Conservation (phyloP, 164 flowering plant genomes). For the Vitis rupestris region DNA sequence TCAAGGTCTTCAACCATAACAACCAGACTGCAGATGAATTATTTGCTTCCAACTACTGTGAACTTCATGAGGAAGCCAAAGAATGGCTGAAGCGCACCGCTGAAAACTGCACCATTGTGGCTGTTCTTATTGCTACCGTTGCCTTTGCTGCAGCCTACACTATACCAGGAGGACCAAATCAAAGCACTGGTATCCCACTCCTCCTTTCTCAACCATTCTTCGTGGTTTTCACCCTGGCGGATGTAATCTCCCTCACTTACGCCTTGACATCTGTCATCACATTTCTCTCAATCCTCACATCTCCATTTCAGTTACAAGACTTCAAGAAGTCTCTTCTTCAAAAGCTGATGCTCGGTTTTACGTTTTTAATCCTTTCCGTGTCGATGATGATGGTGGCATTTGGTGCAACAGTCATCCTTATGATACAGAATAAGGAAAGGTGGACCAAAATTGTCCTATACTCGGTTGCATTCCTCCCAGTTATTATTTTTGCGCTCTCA, state of each 20-base stretch:
- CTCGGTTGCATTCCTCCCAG: no score
- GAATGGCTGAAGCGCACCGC: constrained; percentile 20
- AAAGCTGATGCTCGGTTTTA: constrained; percentile 14
- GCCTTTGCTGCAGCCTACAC: constrained; percentile 31
- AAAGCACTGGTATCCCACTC: constrained; percentile 16
- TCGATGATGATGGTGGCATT: constrained; percentile 21
- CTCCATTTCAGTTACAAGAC: constrained; percentile 17
- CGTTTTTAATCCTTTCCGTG: constrained; percentile 13
- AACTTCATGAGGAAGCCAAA: no score
- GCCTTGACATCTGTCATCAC: constrained; percentile 16
- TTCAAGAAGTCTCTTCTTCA: constrained; percentile 14
- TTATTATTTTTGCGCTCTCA: no score
- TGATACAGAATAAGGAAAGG: constrained; percentile 4
- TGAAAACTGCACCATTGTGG: constrained; percentile 18
- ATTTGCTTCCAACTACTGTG: no score
- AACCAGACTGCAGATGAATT: no score
- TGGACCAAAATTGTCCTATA: neutral
- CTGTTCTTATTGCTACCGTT: constrained; percentile 25
- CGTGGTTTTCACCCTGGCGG: constrained; percentile 17
- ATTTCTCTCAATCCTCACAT: constrained; percentile 19
- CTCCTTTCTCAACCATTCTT: constrained; percentile 12
- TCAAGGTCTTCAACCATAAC: no score
- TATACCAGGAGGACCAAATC: constrained; percentile 26
- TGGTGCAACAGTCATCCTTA: constrained; percentile 16
- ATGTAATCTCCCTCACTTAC: constrained; percentile 19